Evolutionary conservation across 2,329 filamentous ascomycete species (phyloP), one percentile per base, ranked within the genome.

Genomic region (Aspergillus ruber): DNA sequence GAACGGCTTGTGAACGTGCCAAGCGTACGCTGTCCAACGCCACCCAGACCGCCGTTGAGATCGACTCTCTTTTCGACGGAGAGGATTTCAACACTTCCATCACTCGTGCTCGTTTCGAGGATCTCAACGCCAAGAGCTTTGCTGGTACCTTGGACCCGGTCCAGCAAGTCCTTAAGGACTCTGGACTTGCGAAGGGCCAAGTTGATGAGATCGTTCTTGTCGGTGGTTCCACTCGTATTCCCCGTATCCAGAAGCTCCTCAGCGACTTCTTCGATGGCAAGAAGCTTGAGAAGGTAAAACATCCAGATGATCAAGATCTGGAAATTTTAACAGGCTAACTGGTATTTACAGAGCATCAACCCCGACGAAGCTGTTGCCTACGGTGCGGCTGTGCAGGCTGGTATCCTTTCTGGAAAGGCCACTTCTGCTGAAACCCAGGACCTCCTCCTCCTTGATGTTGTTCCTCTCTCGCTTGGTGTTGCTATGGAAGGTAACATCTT

Each of bases 401-500:
- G 90, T 84, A 96, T 98, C 72, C 85, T 98, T 58, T 96, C 91
- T 50, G 93, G 93, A 72, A 95, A 96, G 85, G 93, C 93, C 62
- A 93, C 88, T 58, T 95, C 90, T 43, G 89, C 89, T 62, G 93
- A 97, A 68, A 96, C 91, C 53, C 81, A 86, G 54, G 93, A 97
- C 72, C 86, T 98, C 58, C 85, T 98, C 55, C 85, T 98, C 55
- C 82, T 98, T 66, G 93, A 98, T 74, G 93, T 98, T 65, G 85
- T 90, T 66, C 93, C 93, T 61, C 86, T 98, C 55, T 95, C 90
- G 54, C 87, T 98, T 27, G 93, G 93, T 86, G 91, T 98, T 60
- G 93, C 91, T 68, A 98, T 97, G 93, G 93, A 97, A 80, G 91
- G 93, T 60, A 96, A 96, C 80, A 95, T 97, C 74, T 97, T 96